Conservation (phyloP, 1,139 yeast genomes). For the Waltiozyma sp. region DNA sequence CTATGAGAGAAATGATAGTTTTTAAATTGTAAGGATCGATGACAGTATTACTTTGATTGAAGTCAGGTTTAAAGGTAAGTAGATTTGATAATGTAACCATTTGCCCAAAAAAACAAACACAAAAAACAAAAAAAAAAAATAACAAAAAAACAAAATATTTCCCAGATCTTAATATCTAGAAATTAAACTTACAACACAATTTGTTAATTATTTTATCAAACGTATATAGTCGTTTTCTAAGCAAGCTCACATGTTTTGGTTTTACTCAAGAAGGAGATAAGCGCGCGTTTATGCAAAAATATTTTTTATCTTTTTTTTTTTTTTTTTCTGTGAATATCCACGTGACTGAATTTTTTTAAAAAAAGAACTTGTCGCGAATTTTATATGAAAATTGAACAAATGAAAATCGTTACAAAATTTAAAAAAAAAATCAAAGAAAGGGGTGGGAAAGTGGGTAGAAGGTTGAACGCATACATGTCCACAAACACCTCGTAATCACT, state of each 20-base stretch:
- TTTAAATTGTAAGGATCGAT: constrained; percentile 16
- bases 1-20: constrained; percentile 10
- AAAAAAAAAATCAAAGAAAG: constrained; percentile 1
- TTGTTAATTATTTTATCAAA: neutral
- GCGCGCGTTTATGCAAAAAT: too few relatives aligned
- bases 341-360: neutral
- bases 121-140: too few relatives aligned
- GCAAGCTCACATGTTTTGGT: neutral
- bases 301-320: too few relatives aligned
- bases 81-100: neutral
- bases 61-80: constrained; percentile 6
- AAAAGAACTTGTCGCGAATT: neutral
- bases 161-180: too few relatives aligned
- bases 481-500: too few relatives aligned
- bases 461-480: neutral
- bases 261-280: neutral
- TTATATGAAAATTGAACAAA: neutral
- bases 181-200: too few relatives aligned
- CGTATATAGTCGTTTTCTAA: neutral
- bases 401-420: constrained; percentile 1
- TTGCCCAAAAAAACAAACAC: too few relatives aligned
- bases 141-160: too few relatives aligned
- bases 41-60: constrained; percentile 16
- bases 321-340: neutral
- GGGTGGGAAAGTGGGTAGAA: neutral